Conservation (phyloP, 257 asterid species). For the Gentiana macrophylla region DNA sequence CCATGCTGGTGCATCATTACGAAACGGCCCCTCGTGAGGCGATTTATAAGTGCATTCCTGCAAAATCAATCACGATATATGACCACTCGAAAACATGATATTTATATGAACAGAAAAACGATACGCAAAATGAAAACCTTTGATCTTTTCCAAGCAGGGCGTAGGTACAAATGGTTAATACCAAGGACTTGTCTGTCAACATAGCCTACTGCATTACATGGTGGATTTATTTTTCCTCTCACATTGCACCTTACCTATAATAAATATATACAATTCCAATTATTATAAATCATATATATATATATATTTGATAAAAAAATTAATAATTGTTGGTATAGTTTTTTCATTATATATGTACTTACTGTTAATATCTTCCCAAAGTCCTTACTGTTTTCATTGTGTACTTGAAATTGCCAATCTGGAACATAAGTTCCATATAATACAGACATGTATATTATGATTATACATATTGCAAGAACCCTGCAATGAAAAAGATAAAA, state of each 20-base stretch:
- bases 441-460: constrained; percentile 42
- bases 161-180: constrained; percentile 59
- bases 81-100: neutral
- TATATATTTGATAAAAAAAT: neutral
- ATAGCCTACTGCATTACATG: constrained; percentile 77
- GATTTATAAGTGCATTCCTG: constrained; percentile 58
- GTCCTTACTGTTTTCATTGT: constrained; percentile 33
- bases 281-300: neutral
- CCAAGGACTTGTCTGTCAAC: constrained; percentile 61
- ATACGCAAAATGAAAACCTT: constrained; percentile 22
- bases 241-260: constrained; percentile 47
- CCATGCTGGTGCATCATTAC: constrained; percentile 63
- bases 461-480: constrained; percentile 40
- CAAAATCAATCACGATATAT: constrained; percentile 5
- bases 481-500: constrained; percentile 19
- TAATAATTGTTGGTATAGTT: neutral
- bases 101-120: neutral
- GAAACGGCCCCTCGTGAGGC: constrained; percentile 54
- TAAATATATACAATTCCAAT: neutral
- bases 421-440: constrained; percentile 57
- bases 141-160: constrained; percentile 80
- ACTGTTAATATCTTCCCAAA: constrained; percentile 49
- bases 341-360: constrained; percentile 11
- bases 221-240: constrained; percentile 55
- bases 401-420: constrained; percentile 57